Evolutionary conservation across 805 yeast species (phyloP).

Genomic region (Monosporozyma solicola): DNA sequence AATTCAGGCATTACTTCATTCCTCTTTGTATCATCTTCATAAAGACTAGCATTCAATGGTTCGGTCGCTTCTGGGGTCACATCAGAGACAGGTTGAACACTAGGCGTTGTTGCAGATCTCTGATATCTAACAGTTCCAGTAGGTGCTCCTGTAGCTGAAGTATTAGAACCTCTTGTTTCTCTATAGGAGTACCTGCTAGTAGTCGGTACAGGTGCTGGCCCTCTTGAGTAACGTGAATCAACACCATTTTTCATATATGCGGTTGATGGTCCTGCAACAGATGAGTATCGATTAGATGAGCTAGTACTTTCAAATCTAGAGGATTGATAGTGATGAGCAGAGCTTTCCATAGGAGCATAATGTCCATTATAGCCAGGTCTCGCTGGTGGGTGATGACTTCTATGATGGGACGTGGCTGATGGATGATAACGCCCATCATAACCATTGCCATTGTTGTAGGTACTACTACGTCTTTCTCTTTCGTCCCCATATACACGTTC

Average conservation of each 20-base stretch:
- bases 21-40: neutral
- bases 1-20: constrained; percentile 7
- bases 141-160: neutral
- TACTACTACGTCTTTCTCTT: neutral
- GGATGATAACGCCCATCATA: neutral
- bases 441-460: neutral
- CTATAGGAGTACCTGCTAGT: neutral
- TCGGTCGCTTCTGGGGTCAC: neutral
- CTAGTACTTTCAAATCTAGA: neutral
- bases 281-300: neutral
- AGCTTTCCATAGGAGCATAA: neutral
- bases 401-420: neutral
- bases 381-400: neutral
- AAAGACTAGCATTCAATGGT: neutral
- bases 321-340: neutral
- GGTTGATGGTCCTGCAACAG: neutral
- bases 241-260: neutral
- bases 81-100: neutral
- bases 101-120: neutral
- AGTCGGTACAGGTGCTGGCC: neutral
- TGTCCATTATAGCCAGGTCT: neutral
- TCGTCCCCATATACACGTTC: neutral
- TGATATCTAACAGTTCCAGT: neutral
- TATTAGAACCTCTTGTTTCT: neutral
- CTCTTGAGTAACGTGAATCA: neutral